Conservation (phyloP, 148 eudicot species). For the Rheum nobile region DNA sequence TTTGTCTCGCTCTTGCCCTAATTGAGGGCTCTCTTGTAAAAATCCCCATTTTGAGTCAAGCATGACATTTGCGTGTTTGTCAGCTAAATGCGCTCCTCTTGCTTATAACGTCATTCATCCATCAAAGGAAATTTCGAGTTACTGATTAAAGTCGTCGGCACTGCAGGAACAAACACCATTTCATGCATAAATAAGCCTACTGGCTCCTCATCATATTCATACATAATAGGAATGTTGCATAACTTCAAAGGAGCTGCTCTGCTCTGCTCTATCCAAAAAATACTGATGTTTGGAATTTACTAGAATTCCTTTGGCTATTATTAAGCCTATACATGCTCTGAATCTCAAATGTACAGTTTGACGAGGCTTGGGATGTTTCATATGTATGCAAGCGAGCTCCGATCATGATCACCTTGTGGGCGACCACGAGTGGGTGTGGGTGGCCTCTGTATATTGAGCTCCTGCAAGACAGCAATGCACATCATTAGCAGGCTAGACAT, state of each 20-base stretch:
- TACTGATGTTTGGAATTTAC: too few species aligned
- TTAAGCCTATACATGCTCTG: too few species aligned
- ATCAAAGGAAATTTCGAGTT: neutral
- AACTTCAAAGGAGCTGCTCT: too few species aligned
- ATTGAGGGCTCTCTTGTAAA: neutral
- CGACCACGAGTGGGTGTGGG: conserved; percentile 95
- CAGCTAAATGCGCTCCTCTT: neutral
- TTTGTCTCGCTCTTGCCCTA: neutral
- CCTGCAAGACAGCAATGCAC: conserved; percentile 25
- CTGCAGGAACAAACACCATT: too few species aligned
- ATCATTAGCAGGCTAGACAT: neutral
- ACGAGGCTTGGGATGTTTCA: conserved; percentile 19
- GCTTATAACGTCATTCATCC: too few species aligned
- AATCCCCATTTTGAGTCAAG: neutral
- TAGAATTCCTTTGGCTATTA: too few species aligned
- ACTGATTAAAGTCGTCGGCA: neutral
- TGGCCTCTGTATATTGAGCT: conserved; percentile 90
- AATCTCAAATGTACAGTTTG: too few species aligned
- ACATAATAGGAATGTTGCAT: too few species aligned
- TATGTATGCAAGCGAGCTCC: conserved; percentile 79
- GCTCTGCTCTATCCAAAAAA: too few species aligned
- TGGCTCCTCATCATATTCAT: too few species aligned
- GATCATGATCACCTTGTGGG: conserved; percentile 78
- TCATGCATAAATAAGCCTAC: too few species aligned
- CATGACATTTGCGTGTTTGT: neutral